A percentile compares a stretch with the other conserved stretches of the same genome.
phyloP scores from a whole-genome alignment of 2,329 filamentous ascomycete species.

The Calonectria pauciramosa region DNA sequence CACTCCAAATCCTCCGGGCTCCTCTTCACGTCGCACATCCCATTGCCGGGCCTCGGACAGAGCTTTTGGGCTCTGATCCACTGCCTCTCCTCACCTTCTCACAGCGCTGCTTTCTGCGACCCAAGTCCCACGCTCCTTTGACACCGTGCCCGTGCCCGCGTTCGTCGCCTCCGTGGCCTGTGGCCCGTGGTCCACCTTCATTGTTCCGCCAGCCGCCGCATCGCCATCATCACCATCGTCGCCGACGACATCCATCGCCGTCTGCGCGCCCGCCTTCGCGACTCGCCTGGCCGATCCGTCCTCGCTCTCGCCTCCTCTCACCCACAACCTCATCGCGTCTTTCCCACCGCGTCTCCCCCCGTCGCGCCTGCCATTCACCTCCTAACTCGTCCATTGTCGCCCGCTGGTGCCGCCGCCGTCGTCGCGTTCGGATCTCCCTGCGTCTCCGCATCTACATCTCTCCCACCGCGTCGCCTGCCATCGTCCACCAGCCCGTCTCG shows the following conservation, averaged over 20 bases:
- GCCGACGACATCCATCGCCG: slow-evolving; percentile 32
- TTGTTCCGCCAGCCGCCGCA: slow-evolving; percentile 35
- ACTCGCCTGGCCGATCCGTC: slow-evolving; percentile 12
- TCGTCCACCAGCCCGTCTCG: slow-evolving; percentile 40
- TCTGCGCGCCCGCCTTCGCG: slow-evolving; percentile 28
- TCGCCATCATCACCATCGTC: slow-evolving; percentile 31
- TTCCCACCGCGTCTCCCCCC: slow-evolving; percentile 15
- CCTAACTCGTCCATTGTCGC: slow-evolving; percentile 1
- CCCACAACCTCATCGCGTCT: slow-evolving; percentile 7
- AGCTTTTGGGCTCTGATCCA: slow-evolving; percentile 44
- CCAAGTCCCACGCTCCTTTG: slow-evolving; percentile 29
- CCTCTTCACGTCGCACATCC: slow-evolving; percentile 28
- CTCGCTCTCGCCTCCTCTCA: neutral
- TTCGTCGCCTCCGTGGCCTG: slow-evolving; percentile 28
- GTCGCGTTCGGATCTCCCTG: slow-evolving; percentile 40
- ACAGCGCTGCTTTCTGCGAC: slow-evolving; percentile 19
- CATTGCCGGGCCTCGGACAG: slow-evolving; percentile 33
- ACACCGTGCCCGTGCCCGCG: slow-evolving; percentile 19
- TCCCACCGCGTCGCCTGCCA: slow-evolving; percentile 41
- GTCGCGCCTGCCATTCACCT: neutral
- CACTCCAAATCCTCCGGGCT: slow-evolving; percentile 18
- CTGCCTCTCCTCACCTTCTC: slow-evolving; percentile 29
- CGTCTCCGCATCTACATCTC: slow-evolving; percentile 19
- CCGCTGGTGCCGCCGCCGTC: slow-evolving; percentile 1
- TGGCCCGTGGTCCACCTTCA: slow-evolving; percentile 28